Evolutionary conservation across 2,329 filamentous ascomycete genomes (phyloP).

Genomic region (Trichoderma sp.): DNA sequence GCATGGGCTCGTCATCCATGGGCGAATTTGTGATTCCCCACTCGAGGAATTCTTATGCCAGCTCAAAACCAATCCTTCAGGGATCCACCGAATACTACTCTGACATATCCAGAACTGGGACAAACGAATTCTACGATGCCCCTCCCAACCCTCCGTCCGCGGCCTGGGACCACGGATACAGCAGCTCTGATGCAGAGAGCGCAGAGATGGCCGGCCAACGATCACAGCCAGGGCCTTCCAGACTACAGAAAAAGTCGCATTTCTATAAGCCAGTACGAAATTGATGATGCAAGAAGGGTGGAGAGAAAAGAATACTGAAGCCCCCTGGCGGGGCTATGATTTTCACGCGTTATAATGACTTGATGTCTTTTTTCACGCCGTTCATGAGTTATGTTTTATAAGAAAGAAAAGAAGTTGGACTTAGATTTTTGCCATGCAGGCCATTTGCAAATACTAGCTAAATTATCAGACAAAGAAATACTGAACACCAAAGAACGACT

Average conservation of each 20-base stretch:
- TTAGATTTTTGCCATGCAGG: constrained; percentile 19
- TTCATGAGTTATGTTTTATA: constrained; percentile 24
- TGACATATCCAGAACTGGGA: constrained; percentile 8
- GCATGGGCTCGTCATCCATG: constrained; percentile 20
- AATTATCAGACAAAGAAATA: not conserved
- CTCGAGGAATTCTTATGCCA: constrained; percentile 15
- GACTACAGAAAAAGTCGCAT: constrained; percentile 23
- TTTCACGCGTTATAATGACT: constrained; percentile 12
- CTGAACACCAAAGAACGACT: not conserved
- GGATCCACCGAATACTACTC: constrained; percentile 20
- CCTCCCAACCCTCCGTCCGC: constrained; percentile 2
- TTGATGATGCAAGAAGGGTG: not conserved
- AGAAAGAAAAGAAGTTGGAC: not conserved
- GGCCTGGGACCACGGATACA: constrained; percentile 22
- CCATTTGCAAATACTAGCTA: constrained; percentile 20
- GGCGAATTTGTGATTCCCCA: constrained; percentile 16
- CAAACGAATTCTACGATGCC: constrained; percentile 13
- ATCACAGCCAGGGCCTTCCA: constrained; percentile 16
- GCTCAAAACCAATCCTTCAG: constrained; percentile 18
- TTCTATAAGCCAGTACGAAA: constrained; percentile 13
- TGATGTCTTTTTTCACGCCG: constrained; percentile 23
- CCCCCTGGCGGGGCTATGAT: constrained; percentile 3
- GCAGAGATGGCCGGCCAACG: constrained; percentile 2
- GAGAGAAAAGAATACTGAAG: not conserved
- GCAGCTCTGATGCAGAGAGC: constrained; percentile 27